Conservation (phyloP, 305 asterid species). For the Plantago coronopus region DNA sequence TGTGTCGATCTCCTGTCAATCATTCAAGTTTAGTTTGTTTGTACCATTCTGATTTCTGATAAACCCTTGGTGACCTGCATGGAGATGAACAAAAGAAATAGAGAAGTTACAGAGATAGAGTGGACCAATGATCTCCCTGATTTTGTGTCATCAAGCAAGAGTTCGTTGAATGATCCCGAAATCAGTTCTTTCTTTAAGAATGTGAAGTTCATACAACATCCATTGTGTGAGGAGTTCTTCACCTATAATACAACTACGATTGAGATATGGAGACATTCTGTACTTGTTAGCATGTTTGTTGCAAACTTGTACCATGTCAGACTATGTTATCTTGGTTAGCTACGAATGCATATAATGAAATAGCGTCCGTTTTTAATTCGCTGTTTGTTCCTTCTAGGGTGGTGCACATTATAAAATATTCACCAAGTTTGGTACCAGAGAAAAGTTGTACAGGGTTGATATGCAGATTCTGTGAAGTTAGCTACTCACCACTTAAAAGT, state of each 20-base stretch:
- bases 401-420: not conserved
- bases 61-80: slow-evolving; percentile 6
- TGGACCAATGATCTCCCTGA: not conserved
- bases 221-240: too few relatives aligned
- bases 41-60: slow-evolving; percentile 84
- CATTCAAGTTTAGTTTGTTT: slow-evolving; percentile 87
- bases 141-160: not conserved
- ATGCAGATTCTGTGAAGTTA: too few relatives aligned
- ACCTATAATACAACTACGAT: slow-evolving; percentile 3
- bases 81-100: not conserved
- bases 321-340: not conserved
- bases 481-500: too few relatives aligned
- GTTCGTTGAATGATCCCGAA: not conserved
- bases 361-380: not conserved
- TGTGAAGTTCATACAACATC: too few relatives aligned
- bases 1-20: slow-evolving; percentile 84
- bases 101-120: not conserved
- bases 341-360: slow-evolving; percentile 1
- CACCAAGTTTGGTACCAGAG: not conserved
- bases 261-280: slow-evolving; percentile 4
- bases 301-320: slow-evolving; percentile 1
- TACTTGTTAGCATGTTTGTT: slow-evolving; percentile 6
- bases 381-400: not conserved
- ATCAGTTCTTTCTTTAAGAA: not conserved
- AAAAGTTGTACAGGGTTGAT: not conserved